phyloP scores from a whole-genome alignment of 805 yeast genomes.

The Kodamaea nitidulidarum region DNA sequence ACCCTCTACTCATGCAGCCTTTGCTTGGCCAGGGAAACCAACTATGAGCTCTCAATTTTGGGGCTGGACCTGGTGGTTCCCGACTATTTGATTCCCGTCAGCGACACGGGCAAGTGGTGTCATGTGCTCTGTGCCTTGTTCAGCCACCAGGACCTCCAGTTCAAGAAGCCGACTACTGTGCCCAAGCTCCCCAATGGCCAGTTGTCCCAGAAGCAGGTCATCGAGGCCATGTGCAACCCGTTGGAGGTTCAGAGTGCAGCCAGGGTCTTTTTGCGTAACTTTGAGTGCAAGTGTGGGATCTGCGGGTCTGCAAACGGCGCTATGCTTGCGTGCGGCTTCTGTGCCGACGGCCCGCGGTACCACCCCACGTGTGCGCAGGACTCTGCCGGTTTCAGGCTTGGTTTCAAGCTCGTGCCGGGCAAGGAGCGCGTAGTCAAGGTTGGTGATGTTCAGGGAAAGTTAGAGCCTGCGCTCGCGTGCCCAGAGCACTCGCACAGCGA shows the following conservation, averaged over 20 bases:
- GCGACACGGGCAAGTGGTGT: slow-evolving; percentile 63
- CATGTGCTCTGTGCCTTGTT: slow-evolving; percentile 72
- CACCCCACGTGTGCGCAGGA: slow-evolving; percentile 63
- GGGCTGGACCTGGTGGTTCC: slow-evolving; percentile 44
- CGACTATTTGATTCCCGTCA: slow-evolving; percentile 68
- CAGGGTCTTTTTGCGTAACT: slow-evolving; percentile 24
- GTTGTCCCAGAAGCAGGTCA: slow-evolving; percentile 6
- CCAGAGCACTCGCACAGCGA: slow-evolving; percentile 28
- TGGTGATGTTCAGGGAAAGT: slow-evolving; percentile 31
- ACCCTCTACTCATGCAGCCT: slow-evolving; percentile 60
- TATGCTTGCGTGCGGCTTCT: slow-evolving; percentile 43
- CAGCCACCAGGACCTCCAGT: slow-evolving; percentile 33
- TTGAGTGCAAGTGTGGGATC: slow-evolving; percentile 37
- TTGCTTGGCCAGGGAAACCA: slow-evolving; percentile 55
- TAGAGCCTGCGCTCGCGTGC: slow-evolving; percentile 45
- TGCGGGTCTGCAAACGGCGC: slow-evolving; percentile 50
- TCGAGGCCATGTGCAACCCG: slow-evolving; percentile 15
- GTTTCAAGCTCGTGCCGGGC: slow-evolving; percentile 43
- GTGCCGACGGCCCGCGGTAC: slow-evolving; percentile 23
- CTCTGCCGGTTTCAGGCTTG: slow-evolving; percentile 42
- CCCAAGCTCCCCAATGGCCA: slow-evolving; percentile 10
- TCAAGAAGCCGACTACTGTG: slow-evolving; percentile 27
- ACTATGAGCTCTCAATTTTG: slow-evolving; percentile 41
- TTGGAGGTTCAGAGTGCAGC: slow-evolving; percentile 30
- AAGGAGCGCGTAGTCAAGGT: slow-evolving; percentile 21